Evolutionary conservation across 2,329 filamentous ascomycete species (phyloP).

Genomic region (Allantophomopsis cytisporea): DNA sequence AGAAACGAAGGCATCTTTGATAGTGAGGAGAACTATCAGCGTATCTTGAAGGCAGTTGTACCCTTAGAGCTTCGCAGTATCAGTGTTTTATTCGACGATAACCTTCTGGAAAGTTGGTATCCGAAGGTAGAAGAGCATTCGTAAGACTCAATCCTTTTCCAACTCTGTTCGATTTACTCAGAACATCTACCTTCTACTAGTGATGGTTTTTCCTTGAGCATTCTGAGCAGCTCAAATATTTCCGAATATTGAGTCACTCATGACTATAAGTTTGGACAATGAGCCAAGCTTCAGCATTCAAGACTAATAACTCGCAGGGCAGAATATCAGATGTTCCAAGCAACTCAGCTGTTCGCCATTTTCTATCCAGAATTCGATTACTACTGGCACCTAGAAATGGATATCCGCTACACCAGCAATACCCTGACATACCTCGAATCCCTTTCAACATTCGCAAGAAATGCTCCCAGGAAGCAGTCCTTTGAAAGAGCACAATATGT

Average conservation of each 20-base stretch:
- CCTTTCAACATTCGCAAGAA: constrained; percentile 49
- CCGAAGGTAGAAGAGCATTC: too few species aligned
- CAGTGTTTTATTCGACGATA: constrained; percentile 61
- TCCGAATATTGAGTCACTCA: too few species aligned
- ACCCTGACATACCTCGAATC: constrained; percentile 63
- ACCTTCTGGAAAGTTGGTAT: constrained; percentile 23
- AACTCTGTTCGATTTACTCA: too few species aligned
- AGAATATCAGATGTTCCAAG: constrained; percentile 87
- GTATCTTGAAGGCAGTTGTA: constrained; percentile 45
- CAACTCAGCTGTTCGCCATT: constrained; percentile 68
- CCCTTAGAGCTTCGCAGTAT: constrained; percentile 59
- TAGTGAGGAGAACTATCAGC: constrained; percentile 41
- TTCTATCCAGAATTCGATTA: constrained; percentile 50
- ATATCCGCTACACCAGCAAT: constrained; percentile 50
- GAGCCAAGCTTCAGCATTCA: constrained; percentile 29
- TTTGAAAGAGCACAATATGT: constrained; percentile 71
- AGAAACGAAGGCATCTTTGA: constrained; percentile 41
- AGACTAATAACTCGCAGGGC: constrained; percentile 72
- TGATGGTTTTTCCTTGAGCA: too few species aligned
- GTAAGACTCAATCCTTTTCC: too few species aligned
- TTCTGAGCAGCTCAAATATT: too few species aligned
- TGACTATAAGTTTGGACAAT: constrained; percentile 37
- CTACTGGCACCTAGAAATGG: constrained; percentile 62
- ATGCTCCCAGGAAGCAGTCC: constrained; percentile 56
- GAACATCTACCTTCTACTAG: too few species aligned